Conservation (phyloP, 305 asterid genomes). For the Solanum hybrid region DNA sequence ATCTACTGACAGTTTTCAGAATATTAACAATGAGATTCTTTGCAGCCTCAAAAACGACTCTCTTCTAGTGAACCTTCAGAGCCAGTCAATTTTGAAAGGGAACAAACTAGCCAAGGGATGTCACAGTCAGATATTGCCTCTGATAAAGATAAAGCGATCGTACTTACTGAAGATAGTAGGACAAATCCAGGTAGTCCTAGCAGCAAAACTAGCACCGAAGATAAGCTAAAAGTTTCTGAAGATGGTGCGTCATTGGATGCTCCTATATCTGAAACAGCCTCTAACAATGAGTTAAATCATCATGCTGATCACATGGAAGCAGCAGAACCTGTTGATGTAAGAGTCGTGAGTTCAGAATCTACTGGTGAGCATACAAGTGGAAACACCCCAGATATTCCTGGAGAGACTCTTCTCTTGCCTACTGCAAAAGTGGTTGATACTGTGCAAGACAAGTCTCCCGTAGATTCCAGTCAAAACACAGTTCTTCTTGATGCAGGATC, state of each 20-base stretch:
- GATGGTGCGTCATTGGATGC: conserved; percentile 37
- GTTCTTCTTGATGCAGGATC: conserved; percentile 32
- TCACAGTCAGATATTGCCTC: conserved; percentile 33
- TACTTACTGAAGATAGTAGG: conserved; percentile 30
- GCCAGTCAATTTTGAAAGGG: conserved; percentile 29
- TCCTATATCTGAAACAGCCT: conserved; percentile 35
- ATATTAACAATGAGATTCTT: conserved; percentile 14
- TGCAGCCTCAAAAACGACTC: conserved; percentile 50
- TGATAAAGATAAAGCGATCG: conserved; percentile 28
- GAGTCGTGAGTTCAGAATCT: conserved; percentile 24
- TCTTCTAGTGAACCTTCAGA: conserved; percentile 41
- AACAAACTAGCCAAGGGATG: conserved; percentile 30
- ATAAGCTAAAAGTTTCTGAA: conserved; percentile 28
- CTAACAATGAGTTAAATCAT: conserved; percentile 36
- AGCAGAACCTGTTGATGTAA: conserved; percentile 34
- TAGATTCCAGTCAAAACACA: conserved; percentile 37
- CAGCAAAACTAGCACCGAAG: conserved; percentile 29
- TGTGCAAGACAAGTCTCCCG: conserved; percentile 27
- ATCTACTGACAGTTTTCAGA: not conserved
- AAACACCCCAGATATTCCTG: conserved; percentile 28
- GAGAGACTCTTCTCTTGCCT: conserved; percentile 25
- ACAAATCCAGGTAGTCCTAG: conserved; percentile 23
- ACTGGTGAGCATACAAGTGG: conserved; percentile 32
- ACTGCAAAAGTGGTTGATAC: conserved; percentile 31
- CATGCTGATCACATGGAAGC: conserved; percentile 30